Conservation (phyloP, 2,329 filamentous ascomycete genomes). For the Fusarium equiseti region DNA sequence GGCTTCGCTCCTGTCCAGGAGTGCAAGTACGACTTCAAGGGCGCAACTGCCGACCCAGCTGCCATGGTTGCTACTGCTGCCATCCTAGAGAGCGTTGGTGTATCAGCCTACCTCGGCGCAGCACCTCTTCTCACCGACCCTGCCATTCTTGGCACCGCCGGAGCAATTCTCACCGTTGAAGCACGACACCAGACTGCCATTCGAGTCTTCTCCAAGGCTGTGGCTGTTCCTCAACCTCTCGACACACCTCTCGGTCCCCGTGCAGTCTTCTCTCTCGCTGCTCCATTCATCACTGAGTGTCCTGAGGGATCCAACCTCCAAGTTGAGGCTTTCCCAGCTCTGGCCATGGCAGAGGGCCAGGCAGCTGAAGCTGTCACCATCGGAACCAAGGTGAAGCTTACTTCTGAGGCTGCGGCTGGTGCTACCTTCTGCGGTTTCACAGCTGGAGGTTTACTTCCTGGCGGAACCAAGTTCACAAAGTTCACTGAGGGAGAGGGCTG, state of each 20-base stretch:
- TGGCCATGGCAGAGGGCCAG: slow-evolving; percentile 63
- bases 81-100: slow-evolving; percentile 78
- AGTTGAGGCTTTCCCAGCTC: slow-evolving; percentile 71
- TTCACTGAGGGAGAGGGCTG: slow-evolving; percentile 68
- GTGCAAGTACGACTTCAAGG: slow-evolving; percentile 82
- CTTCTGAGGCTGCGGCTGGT: slow-evolving; percentile 61
- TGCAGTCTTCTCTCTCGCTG: slow-evolving; percentile 79
- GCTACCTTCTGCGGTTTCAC: slow-evolving; percentile 76
- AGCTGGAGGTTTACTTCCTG: slow-evolving; percentile 66
- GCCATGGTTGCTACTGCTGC: slow-evolving; percentile 77
- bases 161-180: slow-evolving; percentile 78
- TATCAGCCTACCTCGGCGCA: slow-evolving; percentile 80
- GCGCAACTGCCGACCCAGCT: slow-evolving; percentile 73
- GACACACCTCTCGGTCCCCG: slow-evolving; percentile 76
- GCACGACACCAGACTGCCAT: slow-evolving; percentile 80
- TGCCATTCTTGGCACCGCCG: slow-evolving; percentile 73
- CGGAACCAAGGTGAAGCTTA: slow-evolving; percentile 53
- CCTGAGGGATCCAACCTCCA: slow-evolving; percentile 71
- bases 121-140: slow-evolving; percentile 72
- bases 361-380: slow-evolving; percentile 54
- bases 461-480: slow-evolving; percentile 70
- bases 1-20: slow-evolving; percentile 74
- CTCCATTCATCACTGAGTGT: slow-evolving; percentile 78
- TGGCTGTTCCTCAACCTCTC: slow-evolving; percentile 75
- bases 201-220: slow-evolving; percentile 66